Evolutionary conservation across 805 yeast species (phyloP).

Genomic region (Yarrowia sp.): DNA sequence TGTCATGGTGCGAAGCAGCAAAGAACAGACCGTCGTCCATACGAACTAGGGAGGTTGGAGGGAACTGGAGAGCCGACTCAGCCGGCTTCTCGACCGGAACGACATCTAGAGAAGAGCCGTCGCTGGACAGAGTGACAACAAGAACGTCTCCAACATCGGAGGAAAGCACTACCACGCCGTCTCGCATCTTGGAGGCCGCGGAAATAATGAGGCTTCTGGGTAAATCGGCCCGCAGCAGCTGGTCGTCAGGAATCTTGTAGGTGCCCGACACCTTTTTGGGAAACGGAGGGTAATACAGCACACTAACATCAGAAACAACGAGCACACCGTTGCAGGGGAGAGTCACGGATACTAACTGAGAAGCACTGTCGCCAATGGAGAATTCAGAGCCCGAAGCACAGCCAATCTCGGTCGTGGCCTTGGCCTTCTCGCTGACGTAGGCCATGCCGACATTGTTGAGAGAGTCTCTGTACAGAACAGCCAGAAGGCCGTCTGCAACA

Average conservation of each 20-base stretch:
- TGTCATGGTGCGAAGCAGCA: slow-evolving; percentile 22
- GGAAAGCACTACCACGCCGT: slow-evolving; percentile 3
- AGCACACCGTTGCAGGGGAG: slow-evolving; percentile 14
- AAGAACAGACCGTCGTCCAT: slow-evolving; percentile 11
- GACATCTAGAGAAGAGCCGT: background rate
- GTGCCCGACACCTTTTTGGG: background rate
- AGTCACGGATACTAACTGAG: slow-evolving; percentile 6
- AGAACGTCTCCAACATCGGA: slow-evolving; percentile 24
- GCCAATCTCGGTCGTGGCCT: slow-evolving; percentile 3
- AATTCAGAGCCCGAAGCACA: background rate
- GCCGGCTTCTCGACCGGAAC: background rate
- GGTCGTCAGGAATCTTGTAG: slow-evolving; percentile 10
- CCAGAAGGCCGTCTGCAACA: slow-evolving; percentile 4
- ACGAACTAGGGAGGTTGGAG: slow-evolving; percentile 17
- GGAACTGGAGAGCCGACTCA: slow-evolving; percentile 12
- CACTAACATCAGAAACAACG: background rate
- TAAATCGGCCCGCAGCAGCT: slow-evolving; percentile 2
- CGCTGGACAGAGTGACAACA: background rate
- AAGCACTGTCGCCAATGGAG: background rate
- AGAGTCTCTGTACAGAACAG: slow-evolving; percentile 16
- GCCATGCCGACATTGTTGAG: slow-evolving; percentile 6
- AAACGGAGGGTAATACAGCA: slow-evolving; percentile 10
- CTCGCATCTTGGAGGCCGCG: slow-evolving; percentile 1
- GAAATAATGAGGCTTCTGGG: slow-evolving; percentile 3
- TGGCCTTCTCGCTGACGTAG: background rate